Base-by-base conservation (phyloP, 306 rosid genomes). In the Prunus mongolica region DNA sequence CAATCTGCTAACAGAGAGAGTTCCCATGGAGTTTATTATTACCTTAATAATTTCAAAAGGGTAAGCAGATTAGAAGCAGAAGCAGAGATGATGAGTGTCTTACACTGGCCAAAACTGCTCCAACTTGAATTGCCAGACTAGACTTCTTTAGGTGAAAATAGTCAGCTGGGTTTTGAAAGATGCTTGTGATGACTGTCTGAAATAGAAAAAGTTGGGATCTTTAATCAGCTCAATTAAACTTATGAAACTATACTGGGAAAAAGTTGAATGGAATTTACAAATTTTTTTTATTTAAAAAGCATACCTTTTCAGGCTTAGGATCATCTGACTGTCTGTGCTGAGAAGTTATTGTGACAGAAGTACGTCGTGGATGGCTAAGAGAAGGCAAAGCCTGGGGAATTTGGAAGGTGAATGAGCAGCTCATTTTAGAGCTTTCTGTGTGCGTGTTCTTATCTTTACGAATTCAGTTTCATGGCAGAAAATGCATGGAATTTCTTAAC, bases 361-460 rank as follows among this genome's bases (percentile, higher is more conserved):
- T 64, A 30, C 70, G 72, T 34, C 69, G 75, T 13, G 80, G 52
- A 67, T 72, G 51, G 81, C 69, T 61, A 56, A 89, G 89, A 78
- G 88, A 80, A 87, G 98, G 96, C 56, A 86, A 76, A 82, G 96
- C 97, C 88, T 82, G 89, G 65, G 97, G 91, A 74, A 88, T 80
- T 83, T 81, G 95, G 83, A 85, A 76, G 91, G 79, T 82, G 75
- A 85, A 56, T 30, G 86, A 81, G 88, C 27, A 85, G 84, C 87
- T 90, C 98, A 92, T 94, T 45, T 87, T 79, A 32, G 81, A 78
- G 81, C 79, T 83, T 61, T 76, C 51, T 65, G 73, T 75, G 55
- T 46, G 11, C 10, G 49, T 75, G 73, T 74, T 72, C 89, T 89
- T 87, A 87, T 89, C 91, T 73, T 46, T 81, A 68, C 75, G 25